Conservation (phyloP, 2,329 filamentous ascomycete species). For the Trichoderma sp. region DNA sequence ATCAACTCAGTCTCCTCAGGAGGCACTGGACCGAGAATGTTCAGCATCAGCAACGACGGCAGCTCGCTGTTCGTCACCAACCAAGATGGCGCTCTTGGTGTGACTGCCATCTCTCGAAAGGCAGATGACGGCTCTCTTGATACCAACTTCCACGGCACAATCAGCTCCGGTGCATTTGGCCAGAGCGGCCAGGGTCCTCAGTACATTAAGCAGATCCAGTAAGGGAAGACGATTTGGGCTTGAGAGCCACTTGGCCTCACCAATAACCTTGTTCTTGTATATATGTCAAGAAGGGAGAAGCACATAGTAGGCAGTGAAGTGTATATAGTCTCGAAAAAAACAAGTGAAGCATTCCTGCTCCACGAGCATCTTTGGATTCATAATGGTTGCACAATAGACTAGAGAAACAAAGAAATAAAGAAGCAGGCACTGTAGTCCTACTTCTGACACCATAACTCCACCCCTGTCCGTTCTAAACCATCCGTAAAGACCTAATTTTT, state of each 20-base stretch:
- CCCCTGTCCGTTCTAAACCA: background rate
- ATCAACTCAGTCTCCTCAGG: slow-evolving; percentile 34
- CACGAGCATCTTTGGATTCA: background rate
- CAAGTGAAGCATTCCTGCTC: background rate
- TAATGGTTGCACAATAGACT: background rate
- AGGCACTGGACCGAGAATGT: slow-evolving; percentile 45
- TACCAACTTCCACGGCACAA: slow-evolving; percentile 1
- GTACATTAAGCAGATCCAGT: slow-evolving; percentile 15
- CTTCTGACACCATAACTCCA: background rate
- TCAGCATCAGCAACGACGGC: slow-evolving; percentile 38
- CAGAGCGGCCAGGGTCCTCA: slow-evolving; percentile 1
- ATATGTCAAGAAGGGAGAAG: background rate
- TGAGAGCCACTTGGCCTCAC: background rate
- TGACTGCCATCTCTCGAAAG: slow-evolving; percentile 36
- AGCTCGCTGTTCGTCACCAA: slow-evolving; percentile 48
- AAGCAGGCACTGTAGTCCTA: background rate
- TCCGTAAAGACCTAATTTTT: background rate
- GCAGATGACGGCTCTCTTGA: background rate
- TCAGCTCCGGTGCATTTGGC: slow-evolving; percentile 2
- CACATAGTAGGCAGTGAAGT: background rate
- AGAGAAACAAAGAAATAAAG: background rate
- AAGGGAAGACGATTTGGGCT: background rate
- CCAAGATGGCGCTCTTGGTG: slow-evolving; percentile 40
- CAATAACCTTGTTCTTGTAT: background rate
- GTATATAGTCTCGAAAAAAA: background rate